Evolutionary conservation across 2,329 filamentous ascomycete species (phyloP).

Genomic region (Trichoderma sp.): DNA sequence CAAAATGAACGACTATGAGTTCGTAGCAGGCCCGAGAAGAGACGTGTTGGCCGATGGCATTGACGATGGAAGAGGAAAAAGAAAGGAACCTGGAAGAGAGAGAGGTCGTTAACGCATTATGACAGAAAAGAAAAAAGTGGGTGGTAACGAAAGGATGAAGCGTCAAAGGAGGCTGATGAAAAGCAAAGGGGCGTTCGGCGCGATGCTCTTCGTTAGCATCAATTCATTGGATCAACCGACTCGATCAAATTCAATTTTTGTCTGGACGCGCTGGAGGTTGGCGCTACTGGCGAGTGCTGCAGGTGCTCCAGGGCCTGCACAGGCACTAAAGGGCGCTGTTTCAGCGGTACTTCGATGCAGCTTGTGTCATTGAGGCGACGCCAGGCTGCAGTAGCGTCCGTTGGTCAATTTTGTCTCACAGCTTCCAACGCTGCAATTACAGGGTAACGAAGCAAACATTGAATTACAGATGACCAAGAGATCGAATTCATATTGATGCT

Average conservation of each 20-base stretch:
- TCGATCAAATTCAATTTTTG: not conserved
- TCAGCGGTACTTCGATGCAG: not conserved
- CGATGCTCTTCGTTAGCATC: not conserved
- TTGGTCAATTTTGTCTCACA: not conserved
- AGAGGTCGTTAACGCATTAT: not conserved
- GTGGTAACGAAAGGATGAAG: conserved; percentile 6
- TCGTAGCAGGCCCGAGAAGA: not conserved
- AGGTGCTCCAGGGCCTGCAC: not conserved
- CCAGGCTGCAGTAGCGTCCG: not conserved
- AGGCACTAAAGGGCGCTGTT: not conserved
- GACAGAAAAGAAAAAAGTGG: not conserved
- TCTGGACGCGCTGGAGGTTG: not conserved
- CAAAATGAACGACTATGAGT: not conserved
- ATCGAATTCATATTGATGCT: not conserved
- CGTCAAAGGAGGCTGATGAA: conserved; percentile 20
- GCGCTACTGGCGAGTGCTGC: not conserved
- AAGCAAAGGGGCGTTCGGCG: conserved; percentile 17
- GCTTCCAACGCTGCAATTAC: not conserved
- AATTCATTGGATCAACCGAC: not conserved
- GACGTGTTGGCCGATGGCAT: conserved; percentile 6
- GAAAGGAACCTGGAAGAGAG: not conserved
- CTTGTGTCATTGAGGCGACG: not conserved
- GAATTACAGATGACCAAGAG: not conserved
- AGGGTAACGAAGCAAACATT: not conserved
- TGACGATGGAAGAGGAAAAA: not conserved